Evolutionary conservation across 2,329 filamentous ascomycete species (phyloP), one percentile per base, ranked within the genome.

Genomic region (Ceratocystis destructans): DNA sequence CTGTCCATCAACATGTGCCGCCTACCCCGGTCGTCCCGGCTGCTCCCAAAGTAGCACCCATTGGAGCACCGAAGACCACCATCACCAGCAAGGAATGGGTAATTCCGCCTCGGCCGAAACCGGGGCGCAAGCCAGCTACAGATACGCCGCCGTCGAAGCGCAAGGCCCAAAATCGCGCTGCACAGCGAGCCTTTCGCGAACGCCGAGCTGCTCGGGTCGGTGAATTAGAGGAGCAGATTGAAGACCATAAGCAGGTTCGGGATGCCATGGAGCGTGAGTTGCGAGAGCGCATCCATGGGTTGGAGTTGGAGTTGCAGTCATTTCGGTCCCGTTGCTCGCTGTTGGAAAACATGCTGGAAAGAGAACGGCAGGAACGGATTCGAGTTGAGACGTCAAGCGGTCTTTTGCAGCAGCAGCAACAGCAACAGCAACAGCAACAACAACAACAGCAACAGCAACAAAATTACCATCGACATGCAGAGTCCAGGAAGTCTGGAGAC

Each of bases 111-210:
- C 83, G 89, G 68, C 89, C 89, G 61, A 93, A 92, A 79, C 93
- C 94, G 25, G 93, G 93, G 62, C 86, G 93, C 71, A 97, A 97
- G 80, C 92, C 93, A 2, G 90, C 90, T 61, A 95, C 90, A 45
- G 92, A 96, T 73, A 95, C 92, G 64, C 91, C 92, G 15, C 89
- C 89, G 1, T 96, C 91, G 55, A 96, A 96, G 78, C 85, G 94
- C 70, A 95, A 96, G 79, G 89, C 90, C 1, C 94, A 97, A 77
- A 97, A 97, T 75, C 84, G 94, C 68, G 89, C 90, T 61, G 93
- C 93, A 2, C 93, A 97, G 77, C 82, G 93, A 67, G 90, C 89
- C 0, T 97, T 97, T 76, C 83, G 93, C 44, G 91, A 96, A 76
- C 82, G 93, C 67, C 84, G 93, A 69, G 90, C 90, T 1, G 89